Conservation (phyloP, 495 filamentous ascomycete species). For the Letharia lupina region DNA sequence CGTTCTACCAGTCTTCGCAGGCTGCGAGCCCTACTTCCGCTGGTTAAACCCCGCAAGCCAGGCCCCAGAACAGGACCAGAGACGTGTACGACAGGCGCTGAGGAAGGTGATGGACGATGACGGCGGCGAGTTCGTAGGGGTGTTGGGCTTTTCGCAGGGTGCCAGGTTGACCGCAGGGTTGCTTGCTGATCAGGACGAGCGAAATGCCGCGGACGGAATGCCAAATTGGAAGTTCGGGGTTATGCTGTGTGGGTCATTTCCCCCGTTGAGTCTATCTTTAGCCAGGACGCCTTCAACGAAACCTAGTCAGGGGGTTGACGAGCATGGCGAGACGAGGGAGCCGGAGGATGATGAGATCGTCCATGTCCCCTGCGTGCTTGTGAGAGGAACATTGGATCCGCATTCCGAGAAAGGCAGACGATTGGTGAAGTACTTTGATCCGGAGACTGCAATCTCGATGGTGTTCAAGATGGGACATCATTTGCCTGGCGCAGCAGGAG, state of each 20-base stretch:
- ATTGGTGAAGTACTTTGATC: constrained; percentile 26
- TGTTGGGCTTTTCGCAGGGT: constrained; percentile 32
- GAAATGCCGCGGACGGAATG: constrained; percentile 8
- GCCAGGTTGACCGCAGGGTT: constrained; percentile 27
- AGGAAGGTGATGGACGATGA: constrained; percentile 12
- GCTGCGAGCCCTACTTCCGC: constrained; percentile 27
- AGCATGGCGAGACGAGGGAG: constrained; percentile 17
- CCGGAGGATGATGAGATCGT: constrained; percentile 22
- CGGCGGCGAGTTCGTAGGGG: constrained; percentile 25
- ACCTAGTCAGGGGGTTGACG: constrained; percentile 11
- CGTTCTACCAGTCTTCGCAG: constrained; percentile 32
- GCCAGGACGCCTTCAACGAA: constrained; percentile 8
- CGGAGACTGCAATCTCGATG: constrained; percentile 17
- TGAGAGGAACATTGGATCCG: constrained; percentile 29
- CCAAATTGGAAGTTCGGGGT: constrained; percentile 23
- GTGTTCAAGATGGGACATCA: constrained; percentile 29
- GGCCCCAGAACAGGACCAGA: constrained; percentile 11
- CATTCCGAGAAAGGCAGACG: constrained; percentile 25
- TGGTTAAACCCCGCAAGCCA: constrained; percentile 23
- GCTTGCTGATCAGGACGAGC: constrained; percentile 22
- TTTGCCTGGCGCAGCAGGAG: constrained; percentile 25
- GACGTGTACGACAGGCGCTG: constrained; percentile 7
- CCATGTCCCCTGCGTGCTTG: constrained; percentile 27
- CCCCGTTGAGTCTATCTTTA: constrained; percentile 16
- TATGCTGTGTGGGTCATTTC: constrained; percentile 22